A percentile compares a stretch with the other conserved stretches of the same genome.
phyloP scores from a whole-genome alignment of 2,329 filamentous ascomycete species.

The Bipolaris sorokiniana region DNA sequence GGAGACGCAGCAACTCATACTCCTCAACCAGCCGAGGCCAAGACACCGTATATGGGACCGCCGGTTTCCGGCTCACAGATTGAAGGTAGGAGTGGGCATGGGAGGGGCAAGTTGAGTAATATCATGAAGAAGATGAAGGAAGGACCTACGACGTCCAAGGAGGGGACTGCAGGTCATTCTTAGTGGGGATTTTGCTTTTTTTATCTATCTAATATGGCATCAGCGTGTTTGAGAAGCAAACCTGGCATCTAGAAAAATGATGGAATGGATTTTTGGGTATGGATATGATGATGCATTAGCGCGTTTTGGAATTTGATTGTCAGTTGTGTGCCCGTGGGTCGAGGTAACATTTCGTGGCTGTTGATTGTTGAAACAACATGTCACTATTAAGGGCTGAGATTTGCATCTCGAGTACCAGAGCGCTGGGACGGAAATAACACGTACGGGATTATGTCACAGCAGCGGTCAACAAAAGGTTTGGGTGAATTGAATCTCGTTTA shows the following conservation, averaged over 20 bases:
- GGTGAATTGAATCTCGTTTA: background rate
- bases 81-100: slow-evolving; percentile 27
- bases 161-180: slow-evolving; percentile 9
- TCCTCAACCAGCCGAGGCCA: slow-evolving; percentile 6
- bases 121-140: slow-evolving; percentile 46
- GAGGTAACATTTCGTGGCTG: background rate
- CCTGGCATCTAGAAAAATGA: background rate
- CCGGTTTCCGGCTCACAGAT: slow-evolving; percentile 33
- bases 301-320: background rate
- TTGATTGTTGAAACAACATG: no score
- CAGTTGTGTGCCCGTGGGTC: background rate
- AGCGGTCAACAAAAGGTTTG: background rate
- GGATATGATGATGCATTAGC: background rate
- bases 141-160: slow-evolving; percentile 25
- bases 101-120: slow-evolving; percentile 36
- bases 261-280: background rate
- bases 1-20: background rate
- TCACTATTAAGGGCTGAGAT: no score
- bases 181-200: background rate
- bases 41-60: slow-evolving; percentile 26
- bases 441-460: background rate
- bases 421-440: background rate
- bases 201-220: background rate
- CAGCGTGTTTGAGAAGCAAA: background rate
- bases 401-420: no score